Evolutionary conservation across 805 yeast species (phyloP), one percentile per base, ranked within the genome.

Genomic region (Yarrowia deformans): DNA sequence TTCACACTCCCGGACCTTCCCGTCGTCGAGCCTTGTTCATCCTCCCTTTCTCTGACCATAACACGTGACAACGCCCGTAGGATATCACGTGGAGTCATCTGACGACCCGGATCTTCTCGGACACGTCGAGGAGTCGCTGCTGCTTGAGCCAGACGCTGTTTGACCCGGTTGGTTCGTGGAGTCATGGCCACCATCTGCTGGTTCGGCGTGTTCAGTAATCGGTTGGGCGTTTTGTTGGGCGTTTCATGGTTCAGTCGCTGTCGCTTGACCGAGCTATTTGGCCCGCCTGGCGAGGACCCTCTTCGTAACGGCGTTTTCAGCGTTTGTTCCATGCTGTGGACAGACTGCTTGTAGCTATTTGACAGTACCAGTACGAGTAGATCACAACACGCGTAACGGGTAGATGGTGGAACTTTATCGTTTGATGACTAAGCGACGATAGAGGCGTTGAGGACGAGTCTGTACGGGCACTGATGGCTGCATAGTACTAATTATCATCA

Each of bases 61-160:
- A 66, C 73, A n/a, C 75, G 43, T 29, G 75, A 73, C 42, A 74
- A 54, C 16, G 68, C 69, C 42, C 75, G 55, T 19, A 74, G 69
- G 13, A 69, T 72, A 13, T 71, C 72, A 29, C 73, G 50, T 4
- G 72, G 72, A 12, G 72, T 72, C 18, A 66, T 14, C 16, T 19
- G 48, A 23, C 66, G 71, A 13, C 43, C 61, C 4, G 29, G 0
- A 12, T 60, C 64, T 9, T 68, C 68, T 43, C 69, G 45, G 18
- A 63, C 43, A n/a, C 72, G 70, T 16, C 70, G 23, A n/a, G 73
- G 74, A n/a, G 74, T 72, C 10, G 70, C 67, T 63, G 68, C 66
- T 13, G 66, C 66, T 34, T 60, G 56, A 29, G 68, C 68, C 14
- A 63, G 46, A 1, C 68, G 68, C 29, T 63, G 68, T 40, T 49